Evolutionary conservation across 257 asterid genomes (phyloP).

Genomic region (Penstemon eatonii): DNA sequence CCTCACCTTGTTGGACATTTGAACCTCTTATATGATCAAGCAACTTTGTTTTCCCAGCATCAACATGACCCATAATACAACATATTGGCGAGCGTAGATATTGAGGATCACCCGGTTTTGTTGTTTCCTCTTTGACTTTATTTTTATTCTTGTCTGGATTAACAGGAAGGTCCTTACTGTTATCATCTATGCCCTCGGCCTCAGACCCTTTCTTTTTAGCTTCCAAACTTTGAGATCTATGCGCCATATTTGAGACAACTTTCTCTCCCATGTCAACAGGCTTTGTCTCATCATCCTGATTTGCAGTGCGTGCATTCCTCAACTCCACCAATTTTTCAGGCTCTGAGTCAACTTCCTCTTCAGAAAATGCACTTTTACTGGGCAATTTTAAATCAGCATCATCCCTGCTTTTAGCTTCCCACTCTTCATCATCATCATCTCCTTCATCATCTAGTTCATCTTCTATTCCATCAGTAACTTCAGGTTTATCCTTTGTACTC

Average conservation of each 20-base stretch:
- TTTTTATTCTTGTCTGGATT: too few relatives aligned
- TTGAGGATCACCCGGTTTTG: constrained; percentile 36
- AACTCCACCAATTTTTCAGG: constrained; percentile 61
- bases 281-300: constrained; percentile 44
- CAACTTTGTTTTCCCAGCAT: constrained; percentile 94
- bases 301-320: constrained; percentile 40
- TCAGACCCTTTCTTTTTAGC: constrained; percentile 32
- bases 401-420: constrained; percentile 99
- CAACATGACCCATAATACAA: constrained; percentile 99
- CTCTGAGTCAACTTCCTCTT: constrained; percentile 80
- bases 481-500: constrained; percentile 44
- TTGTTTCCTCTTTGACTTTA: not conserved
- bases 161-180: too few relatives aligned
- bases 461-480: constrained; percentile 39
- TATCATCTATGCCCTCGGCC: constrained; percentile 25
- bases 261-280: constrained; percentile 31
- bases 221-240: constrained; percentile 36
- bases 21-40: constrained; percentile 97
- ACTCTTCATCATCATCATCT: constrained; percentile 68
- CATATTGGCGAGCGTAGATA: constrained; percentile 91
- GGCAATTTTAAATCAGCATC: constrained; percentile 82
- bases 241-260: constrained; percentile 30
- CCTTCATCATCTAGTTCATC: constrained; percentile 52
- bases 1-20: constrained; percentile 99
- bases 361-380: constrained; percentile 74